Percentiles rank a stretch among this genome's conserved stretches.
Evolutionary conservation across 768 basidiomycete species (phyloP).

Genomic region (Agaricus sinodeliciosus): DNA sequence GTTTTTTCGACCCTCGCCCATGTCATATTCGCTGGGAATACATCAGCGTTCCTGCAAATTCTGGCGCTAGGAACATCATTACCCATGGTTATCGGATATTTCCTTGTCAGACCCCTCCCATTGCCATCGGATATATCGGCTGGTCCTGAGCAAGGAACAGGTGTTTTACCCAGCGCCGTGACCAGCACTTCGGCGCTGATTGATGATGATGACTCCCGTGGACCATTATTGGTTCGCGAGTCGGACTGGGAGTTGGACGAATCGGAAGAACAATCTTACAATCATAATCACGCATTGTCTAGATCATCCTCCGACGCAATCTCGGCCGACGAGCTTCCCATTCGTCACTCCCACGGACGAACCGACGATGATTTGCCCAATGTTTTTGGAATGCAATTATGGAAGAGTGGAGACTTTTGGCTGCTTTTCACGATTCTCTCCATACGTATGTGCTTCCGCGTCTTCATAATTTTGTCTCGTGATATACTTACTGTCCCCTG

Average conservation of each 20-base stretch:
- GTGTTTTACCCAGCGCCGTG: not conserved
- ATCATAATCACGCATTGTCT: not conserved
- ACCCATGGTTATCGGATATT: constrained; percentile 74
- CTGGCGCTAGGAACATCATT: constrained; percentile 73
- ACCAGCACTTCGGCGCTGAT: constrained; percentile 10
- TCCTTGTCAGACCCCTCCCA: constrained; percentile 67
- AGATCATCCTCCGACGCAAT: not conserved
- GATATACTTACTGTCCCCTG: not conserved
- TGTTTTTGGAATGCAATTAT: constrained; percentile 46
- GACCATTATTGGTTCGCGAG: constrained; percentile 15
- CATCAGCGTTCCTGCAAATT: constrained; percentile 67
- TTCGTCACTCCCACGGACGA: constrained; percentile 6
- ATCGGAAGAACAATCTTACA: not conserved
- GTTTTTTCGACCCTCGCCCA: constrained; percentile 77
- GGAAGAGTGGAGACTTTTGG: constrained; percentile 55
- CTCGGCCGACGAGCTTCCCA: constrained; percentile 13
- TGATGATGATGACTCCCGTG: constrained; percentile 5
- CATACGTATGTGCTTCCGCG: constrained; percentile 38
- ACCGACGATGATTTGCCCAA: constrained; percentile 33
- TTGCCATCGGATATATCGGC: constrained; percentile 30
- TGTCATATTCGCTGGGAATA: constrained; percentile 67
- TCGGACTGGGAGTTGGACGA: constrained; percentile 3
- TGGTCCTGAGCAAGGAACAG: constrained; percentile 13
- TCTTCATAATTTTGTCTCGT: not conserved
- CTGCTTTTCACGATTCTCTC: constrained; percentile 50